Evolutionary conservation across 2,329 filamentous ascomycete genomes (phyloP), one percentile per base, ranked within the genome.

Genomic region (Apiospora kogelbergensis): DNA sequence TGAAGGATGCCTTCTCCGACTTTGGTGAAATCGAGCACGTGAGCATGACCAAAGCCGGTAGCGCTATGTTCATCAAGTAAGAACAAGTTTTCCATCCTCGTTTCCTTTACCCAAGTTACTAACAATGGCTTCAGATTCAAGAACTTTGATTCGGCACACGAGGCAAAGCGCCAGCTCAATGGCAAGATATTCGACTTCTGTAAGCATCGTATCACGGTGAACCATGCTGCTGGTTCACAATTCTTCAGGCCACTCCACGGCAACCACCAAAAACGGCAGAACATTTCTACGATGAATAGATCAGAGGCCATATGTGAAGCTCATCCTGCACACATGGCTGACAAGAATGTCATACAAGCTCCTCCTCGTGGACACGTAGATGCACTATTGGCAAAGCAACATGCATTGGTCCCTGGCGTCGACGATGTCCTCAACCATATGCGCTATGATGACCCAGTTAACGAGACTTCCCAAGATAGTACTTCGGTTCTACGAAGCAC

Each of bases 121-220:
- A 30, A 60, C 10, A 37, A 60, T 37, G 30, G 20, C 3, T 33
- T n/a, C 20, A 60, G 53, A 60, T 60, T 37, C 30, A 37, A 11
- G 30, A n/a, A 9, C 10, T 7, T 2, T 2, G 13, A 9, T 17
- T 22, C 53, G 2, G 17, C 53, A 37, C 17, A n/a, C 3, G 3
- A 22, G 17, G 53, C 53, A n/a, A 60, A 37, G 7, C 1, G 17
- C 53, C 30, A 37, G 2, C 53, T 60, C 30, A n/a, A 60, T 22
- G 53, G 53, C 53, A 60, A 37, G 33, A n/a, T 37, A 6, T 65
- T 65, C 15, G 41, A 65, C 30, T 65, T 65, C 63, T 65, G 63
- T 22, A 24, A 22, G 4, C 15, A 30, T 33, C 24, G 20, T 42
- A 33, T 65, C 9, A 65, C 17, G 13, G 63, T 45, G 17, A 65